Evolutionary conservation across 371 early-diverging fungal genomes (phyloP).

Genomic region (Mortierella sp.): DNA sequence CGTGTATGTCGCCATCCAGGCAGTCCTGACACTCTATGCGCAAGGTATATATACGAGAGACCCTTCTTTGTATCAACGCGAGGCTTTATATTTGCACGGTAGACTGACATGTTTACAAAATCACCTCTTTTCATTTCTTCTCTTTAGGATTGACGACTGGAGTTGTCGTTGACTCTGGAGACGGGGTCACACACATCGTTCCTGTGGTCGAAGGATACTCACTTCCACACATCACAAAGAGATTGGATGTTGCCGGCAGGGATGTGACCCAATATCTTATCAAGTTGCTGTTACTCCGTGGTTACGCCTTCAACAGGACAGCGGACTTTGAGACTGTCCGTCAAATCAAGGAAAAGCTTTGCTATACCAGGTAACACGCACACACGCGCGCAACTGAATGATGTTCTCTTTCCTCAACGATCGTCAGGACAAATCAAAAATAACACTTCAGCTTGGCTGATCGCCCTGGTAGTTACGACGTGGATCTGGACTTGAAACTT

Average conservation of each 20-base stretch:
- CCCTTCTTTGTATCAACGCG: too few species aligned
- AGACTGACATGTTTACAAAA: too few species aligned
- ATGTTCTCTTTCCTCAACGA: not conserved
- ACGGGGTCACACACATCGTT: constrained; percentile 98
- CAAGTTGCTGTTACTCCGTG: constrained; percentile 91
- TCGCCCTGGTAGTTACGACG: constrained; percentile 82
- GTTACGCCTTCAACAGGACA: constrained; percentile 96
- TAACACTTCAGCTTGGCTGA: too few species aligned
- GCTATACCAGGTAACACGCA: constrained; percentile 97
- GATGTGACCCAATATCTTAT: constrained; percentile 96
- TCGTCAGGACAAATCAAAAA: too few species aligned
- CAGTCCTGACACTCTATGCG: too few species aligned
- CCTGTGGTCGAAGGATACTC: constrained; percentile 97
- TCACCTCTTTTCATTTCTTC: too few species aligned
- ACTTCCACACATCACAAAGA: constrained; percentile 89
- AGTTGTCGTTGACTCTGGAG: constrained; percentile 97
- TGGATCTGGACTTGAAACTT: constrained; percentile 92
- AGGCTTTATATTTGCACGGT: too few species aligned
- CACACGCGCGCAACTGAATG: not conserved
- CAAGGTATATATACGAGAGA: too few species aligned
- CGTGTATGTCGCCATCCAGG: too few species aligned
- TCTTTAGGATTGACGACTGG: constrained; percentile 93
- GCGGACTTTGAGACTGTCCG: constrained; percentile 98
- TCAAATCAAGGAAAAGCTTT: constrained; percentile 96
- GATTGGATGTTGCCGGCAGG: constrained; percentile 96